A percentile compares a stretch with the other conserved stretches of the same genome.
Conservation (phyloP, 306 rosid species). For the Trifolium pratense region DNA sequence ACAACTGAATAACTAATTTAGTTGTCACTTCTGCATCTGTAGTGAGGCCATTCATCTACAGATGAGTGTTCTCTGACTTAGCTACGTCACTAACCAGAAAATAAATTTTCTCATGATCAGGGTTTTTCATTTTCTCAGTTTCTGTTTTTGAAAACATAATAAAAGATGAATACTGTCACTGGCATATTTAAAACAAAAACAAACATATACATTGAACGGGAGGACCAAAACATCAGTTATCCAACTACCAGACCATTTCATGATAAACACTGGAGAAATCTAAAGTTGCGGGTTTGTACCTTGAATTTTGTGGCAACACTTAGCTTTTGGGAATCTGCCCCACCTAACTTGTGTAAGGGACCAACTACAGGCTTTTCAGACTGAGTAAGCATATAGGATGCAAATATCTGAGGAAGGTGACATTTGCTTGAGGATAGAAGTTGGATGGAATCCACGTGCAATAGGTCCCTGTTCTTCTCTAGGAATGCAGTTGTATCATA, state of each 20-base stretch:
- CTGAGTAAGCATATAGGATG: conserved; percentile 79
- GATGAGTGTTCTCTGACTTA: not conserved
- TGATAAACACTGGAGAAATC: conserved; percentile 23
- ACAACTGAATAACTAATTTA: too few species aligned
- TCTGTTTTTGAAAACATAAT: not conserved
- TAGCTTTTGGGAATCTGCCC: conserved; percentile 96
- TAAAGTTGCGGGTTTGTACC: conserved; percentile 51
- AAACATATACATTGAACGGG: not conserved
- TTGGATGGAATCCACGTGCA: conserved; percentile 91
- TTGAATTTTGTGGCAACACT: conserved; percentile 98
- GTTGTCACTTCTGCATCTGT: not conserved
- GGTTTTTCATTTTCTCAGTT: not conserved
- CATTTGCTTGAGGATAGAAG: conserved; percentile 92
- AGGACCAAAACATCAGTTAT: conserved; percentile 13
- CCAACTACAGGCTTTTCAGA: conserved; percentile 90
- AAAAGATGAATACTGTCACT: conserved; percentile 18
- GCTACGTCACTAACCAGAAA: not conserved
- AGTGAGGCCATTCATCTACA: not conserved
- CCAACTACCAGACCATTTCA: conserved; percentile 11
- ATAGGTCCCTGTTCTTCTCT: conserved; percentile 95
- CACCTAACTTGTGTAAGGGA: conserved; percentile 81
- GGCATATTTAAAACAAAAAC: conserved; percentile 25
- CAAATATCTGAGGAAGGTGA: conserved; percentile 90
- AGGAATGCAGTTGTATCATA: conserved; percentile 95
- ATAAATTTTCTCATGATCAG: not conserved